These are phyloP conservation scores for Trichophyton mentagrophytes DNA, from an alignment of 2,329 filamentous ascomycete species.

Conservation along the genomic window DNA sequence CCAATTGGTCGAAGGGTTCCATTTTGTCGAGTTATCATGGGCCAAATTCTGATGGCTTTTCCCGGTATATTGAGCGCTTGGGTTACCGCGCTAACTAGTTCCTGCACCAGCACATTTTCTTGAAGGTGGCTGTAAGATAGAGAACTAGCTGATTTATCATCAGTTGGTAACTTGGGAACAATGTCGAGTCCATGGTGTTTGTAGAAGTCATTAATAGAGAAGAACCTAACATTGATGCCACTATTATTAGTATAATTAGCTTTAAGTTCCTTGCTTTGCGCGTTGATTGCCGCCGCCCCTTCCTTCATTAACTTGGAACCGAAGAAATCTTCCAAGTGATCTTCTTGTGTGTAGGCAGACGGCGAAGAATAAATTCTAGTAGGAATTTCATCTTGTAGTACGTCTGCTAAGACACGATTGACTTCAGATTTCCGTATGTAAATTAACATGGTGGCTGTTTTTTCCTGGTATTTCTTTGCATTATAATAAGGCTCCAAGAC, in stretches of 20 bases:
- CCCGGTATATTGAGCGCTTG: not conserved
- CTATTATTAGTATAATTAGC: not conserved
- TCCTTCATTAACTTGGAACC: not conserved
- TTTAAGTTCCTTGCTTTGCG: not conserved
- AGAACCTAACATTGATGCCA: not conserved
- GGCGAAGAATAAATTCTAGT: conserved; percentile 52
- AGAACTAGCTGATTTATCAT: not conserved
- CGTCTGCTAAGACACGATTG: conserved; percentile 67
- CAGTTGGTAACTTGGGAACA: not conserved
- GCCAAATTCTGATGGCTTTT: not conserved
- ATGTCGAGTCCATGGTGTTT: not conserved
- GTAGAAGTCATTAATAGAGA: not conserved
- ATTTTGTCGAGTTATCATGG: conserved; percentile 82
- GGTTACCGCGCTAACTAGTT: not conserved
- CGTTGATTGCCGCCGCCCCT: not conserved
- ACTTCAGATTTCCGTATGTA: conserved; percentile 80
- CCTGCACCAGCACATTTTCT: not conserved
- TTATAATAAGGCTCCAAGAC: conserved; percentile 52
- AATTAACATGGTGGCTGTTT: conserved; percentile 97
- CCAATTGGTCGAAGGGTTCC: conserved; percentile 92
- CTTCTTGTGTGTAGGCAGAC: not conserved
- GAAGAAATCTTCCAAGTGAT: not conserved
- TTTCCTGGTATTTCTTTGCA: conserved; percentile 51
- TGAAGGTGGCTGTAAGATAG: not conserved
- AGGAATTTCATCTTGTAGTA: conserved; percentile 67